These are phyloP conservation scores for Cladosporium sp. DNA, from an alignment of 2,329 filamentous ascomycete species.

Conservation along the genomic window DNA sequence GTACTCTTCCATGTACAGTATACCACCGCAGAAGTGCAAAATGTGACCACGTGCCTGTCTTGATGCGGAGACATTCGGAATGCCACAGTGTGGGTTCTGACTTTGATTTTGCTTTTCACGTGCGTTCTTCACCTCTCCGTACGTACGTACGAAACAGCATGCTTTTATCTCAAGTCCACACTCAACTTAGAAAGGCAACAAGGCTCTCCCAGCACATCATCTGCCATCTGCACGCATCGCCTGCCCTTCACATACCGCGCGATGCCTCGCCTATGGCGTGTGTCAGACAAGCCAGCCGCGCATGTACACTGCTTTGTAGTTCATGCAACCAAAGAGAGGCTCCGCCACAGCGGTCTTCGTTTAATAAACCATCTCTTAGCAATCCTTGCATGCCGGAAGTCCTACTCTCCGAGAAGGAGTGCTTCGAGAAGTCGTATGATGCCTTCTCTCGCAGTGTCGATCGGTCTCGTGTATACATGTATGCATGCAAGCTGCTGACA, in stretches of 20 bases:
- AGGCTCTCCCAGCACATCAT: too few relatives aligned
- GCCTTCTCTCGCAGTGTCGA: slow-evolving; percentile 9
- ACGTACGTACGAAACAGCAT: too few relatives aligned
- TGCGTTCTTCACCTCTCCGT: too few relatives aligned
- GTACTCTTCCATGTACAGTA: too few relatives aligned
- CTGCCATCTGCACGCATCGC: neutral
- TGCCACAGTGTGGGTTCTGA: too few relatives aligned
- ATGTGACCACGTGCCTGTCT: too few relatives aligned
- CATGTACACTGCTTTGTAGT: neutral
- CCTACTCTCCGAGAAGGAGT: neutral
- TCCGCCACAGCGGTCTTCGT: slow-evolving; percentile 4
- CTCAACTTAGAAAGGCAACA: too few relatives aligned
- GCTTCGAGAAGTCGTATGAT: slow-evolving; percentile 10
- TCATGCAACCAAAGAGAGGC: neutral
- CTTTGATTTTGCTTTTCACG: neutral
- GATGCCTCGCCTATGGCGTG: neutral
- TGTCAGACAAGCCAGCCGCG: slow-evolving; percentile 3
- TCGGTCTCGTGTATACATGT: neutral
- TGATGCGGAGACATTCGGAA: too few relatives aligned
- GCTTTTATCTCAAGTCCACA: neutral
- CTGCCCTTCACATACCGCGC: neutral
- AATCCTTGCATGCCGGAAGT: neutral
- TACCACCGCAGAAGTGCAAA: too few relatives aligned
- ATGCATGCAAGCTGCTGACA: neutral
- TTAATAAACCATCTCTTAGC: neutral